phyloP scores from a whole-genome alignment of 176 grass and related monocot genomes.

The Oryza punctata region DNA sequence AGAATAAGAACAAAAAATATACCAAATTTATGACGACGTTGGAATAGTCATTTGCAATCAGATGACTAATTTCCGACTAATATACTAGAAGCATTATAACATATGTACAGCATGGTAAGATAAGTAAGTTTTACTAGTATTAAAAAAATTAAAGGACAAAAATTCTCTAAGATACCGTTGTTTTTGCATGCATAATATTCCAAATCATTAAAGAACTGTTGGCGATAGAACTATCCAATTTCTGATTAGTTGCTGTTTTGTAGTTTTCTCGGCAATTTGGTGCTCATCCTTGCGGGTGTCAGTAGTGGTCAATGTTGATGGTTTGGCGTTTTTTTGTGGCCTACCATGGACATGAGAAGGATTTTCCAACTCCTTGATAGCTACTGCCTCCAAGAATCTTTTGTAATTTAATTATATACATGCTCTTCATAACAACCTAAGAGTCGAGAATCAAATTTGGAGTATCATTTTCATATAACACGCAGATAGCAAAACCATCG shows the following conservation, averaged over 20 bases:
- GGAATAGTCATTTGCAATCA: not conserved
- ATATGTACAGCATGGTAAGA: not conserved
- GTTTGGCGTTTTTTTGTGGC: conserved; percentile 32
- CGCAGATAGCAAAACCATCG: not conserved
- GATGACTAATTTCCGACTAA: conserved; percentile 15
- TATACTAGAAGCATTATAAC: not conserved
- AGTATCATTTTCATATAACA: not conserved
- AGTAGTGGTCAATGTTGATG: conserved; percentile 25
- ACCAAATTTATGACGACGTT: conserved; percentile 21
- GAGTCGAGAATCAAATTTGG: not conserved
- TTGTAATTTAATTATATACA: not conserved
- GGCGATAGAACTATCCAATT: not conserved
- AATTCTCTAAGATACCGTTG: not conserved
- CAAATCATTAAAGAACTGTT: not conserved
- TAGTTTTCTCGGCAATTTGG: conserved; percentile 1
- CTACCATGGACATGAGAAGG: conserved; percentile 27
- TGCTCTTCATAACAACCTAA: not conserved
- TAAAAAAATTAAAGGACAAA: not conserved
- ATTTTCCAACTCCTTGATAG: conserved; percentile 34
- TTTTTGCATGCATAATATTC: not conserved
- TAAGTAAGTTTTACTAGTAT: not conserved
- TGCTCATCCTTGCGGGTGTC: conserved; percentile 5
- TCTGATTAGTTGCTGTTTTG: not conserved
- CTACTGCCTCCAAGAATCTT: not conserved
- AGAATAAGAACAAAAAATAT: not conserved